Base-by-base conservation (phyloP, 1,284 basidiomycete genomes). In the Ceratobasidium sp. region DNA sequence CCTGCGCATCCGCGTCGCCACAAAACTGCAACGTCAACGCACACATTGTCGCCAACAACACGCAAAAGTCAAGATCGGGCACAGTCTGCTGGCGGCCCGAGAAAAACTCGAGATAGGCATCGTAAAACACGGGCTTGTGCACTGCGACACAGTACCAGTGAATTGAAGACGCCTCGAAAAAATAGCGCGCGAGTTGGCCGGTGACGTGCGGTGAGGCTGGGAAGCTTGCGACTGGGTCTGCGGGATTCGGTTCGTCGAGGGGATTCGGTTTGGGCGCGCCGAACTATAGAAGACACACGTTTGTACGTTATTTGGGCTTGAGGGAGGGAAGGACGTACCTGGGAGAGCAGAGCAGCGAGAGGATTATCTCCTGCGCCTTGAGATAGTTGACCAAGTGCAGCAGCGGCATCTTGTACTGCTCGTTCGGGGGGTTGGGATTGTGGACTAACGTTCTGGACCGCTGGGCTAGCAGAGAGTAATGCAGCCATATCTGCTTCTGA, bases 61-160 rank as follows among this genome's bases (percentile, higher is more conserved):
- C 66, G 40, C 66, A 69, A 51, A 69, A 69, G 42, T 69, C 66
- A 14, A 69, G 44, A 42, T 69, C 66, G 3, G 66, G 66, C 16
- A 54, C 53, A 4, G 53, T 59, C 54, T 69, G 60, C 14, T 56
- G 66, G 36, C 66, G 53, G 38, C 53, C 66, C 1, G 66, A 69
- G 44, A 69, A 69, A 33, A 69, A 69, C 54, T 69, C 66, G 14
- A 69, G 66, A 23, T 69, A 69, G 66, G 66, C 66, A 25, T 69
- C 66, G 40, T 69, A 69, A 25, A 69, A 69, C 0, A 69, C 66
- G 4, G 66, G 66, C 44, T 69, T 69, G 42, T 69, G 66, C 14
- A 69, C 66, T 3, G 66, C 66, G 18, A 69, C 66, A 46, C 66
- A 69, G 28, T 69, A 69, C 66, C 66, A 69, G 18, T 69, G 66